These are phyloP conservation scores for Solidago caesia DNA, from an alignment of 129 eudicot species.

Conservation along the genomic window DNA sequence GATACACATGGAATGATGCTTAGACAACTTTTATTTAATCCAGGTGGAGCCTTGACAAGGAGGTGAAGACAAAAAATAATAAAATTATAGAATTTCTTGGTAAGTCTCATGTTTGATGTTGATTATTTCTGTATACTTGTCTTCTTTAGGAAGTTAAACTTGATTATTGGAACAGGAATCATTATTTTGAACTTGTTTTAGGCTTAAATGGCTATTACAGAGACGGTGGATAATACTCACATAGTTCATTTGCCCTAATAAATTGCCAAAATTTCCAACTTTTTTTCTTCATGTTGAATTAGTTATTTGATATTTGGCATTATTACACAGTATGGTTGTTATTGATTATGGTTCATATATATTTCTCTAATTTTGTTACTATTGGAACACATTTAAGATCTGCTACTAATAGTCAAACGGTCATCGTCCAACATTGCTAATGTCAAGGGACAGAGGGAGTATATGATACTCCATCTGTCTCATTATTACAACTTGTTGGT, in stretches of 20 bases:
- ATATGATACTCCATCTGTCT: too few relatives aligned
- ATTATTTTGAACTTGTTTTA: background rate
- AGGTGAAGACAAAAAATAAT: slow-evolving; percentile 22
- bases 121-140: background rate
- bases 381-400: background rate
- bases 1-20: slow-evolving; percentile 19
- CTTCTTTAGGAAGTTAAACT: background rate
- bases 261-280: background rate
- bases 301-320: background rate
- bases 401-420: background rate
- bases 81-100: slow-evolving; percentile 23
- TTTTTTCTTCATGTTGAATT: background rate
- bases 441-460: background rate
- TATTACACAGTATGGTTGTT: background rate
- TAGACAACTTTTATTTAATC: slow-evolving; percentile 13
- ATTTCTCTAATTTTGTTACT: background rate
- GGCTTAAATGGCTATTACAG: background rate
- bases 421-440: background rate
- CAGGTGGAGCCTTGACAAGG: slow-evolving; percentile 17
- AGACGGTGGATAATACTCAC: background rate
- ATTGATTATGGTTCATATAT: background rate
- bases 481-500: too few relatives aligned
- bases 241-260: background rate
- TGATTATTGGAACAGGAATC: background rate
- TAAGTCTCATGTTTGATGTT: slow-evolving; percentile 6